A percentile compares a stretch with the other conserved stretches of the same genome.
Evolutionary conservation across 352 stramenopile species (phyloP).

Genomic region (Pythium guiyangense): DNA sequence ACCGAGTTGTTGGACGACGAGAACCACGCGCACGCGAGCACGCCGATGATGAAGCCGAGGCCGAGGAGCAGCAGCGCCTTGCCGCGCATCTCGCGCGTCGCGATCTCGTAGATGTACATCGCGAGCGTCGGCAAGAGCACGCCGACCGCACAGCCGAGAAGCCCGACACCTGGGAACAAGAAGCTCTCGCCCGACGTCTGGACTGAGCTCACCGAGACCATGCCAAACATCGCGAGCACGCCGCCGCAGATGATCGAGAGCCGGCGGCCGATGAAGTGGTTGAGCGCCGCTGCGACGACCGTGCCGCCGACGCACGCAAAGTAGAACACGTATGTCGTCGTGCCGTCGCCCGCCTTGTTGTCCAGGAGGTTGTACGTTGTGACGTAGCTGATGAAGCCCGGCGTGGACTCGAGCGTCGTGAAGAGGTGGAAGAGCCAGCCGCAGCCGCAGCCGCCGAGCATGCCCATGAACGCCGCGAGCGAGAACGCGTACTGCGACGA

Average conservation of each 20-base stretch:
- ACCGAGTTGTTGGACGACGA: constrained; percentile 65
- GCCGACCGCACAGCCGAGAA: constrained; percentile 53
- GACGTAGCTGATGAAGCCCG: constrained; percentile 74
- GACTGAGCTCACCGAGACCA: constrained; percentile 63
- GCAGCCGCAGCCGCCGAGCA: constrained; percentile 59
- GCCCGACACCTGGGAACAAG: constrained; percentile 54
- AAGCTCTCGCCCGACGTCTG: constrained; percentile 47
- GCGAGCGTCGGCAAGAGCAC: constrained; percentile 69
- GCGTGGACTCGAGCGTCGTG: constrained; percentile 62
- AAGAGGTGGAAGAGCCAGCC: constrained; percentile 83
- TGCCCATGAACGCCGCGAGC: constrained; percentile 70
- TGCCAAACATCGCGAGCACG: constrained; percentile 60
- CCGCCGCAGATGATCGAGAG: constrained; percentile 70
- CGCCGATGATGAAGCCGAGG: constrained; percentile 62
- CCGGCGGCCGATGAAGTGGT: constrained; percentile 71
- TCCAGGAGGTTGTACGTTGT: constrained; percentile 70
- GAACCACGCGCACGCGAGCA: constrained; percentile 61
- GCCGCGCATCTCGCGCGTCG: constrained; percentile 75
- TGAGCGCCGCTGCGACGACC: constrained; percentile 47
- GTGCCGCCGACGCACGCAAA: constrained; percentile 41
- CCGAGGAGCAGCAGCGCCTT: constrained; percentile 75
- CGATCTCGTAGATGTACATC: constrained; percentile 87
- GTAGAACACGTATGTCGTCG: constrained; percentile 72
- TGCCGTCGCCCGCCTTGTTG: constrained; percentile 51
- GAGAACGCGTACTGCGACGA: constrained; percentile 86